These are phyloP conservation scores for Cymodocea nodosa DNA, from an alignment of 116 monocot species.

Conservation along the genomic window DNA sequence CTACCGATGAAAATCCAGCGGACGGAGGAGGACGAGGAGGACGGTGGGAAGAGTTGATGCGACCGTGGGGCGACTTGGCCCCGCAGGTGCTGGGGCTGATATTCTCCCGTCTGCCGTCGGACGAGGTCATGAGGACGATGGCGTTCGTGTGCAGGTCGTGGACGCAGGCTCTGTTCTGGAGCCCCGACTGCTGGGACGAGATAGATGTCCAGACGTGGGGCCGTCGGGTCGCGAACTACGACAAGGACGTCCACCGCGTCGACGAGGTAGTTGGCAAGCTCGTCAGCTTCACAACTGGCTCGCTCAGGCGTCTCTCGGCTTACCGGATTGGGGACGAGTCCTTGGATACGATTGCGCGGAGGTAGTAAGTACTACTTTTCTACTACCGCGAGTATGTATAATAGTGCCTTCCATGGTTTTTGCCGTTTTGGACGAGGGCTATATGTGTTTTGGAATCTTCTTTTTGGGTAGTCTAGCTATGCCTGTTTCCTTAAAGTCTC, in stretches of 20 bases:
- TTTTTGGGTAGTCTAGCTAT: too few relatives aligned
- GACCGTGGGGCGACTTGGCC: conserved; percentile 8
- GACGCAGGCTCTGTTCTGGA: conserved; percentile 23
- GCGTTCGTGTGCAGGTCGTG: conserved; percentile 61
- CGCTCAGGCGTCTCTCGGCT: conserved; percentile 34
- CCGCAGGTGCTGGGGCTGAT: conserved; percentile 8
- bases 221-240: conserved; percentile 18
- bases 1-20: too few relatives aligned
- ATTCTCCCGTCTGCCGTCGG: conserved; percentile 13
- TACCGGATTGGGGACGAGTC: conserved; percentile 31
- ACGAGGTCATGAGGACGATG: conserved; percentile 29
- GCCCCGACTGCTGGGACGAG: conserved; percentile 34
- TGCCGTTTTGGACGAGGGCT: background rate
- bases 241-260: conserved; percentile 3
- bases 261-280: conserved; percentile 37
- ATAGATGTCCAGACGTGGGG: conserved; percentile 49
- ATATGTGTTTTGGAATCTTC: too few relatives aligned
- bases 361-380: background rate
- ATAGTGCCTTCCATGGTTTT: background rate
- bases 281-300: conserved; percentile 11
- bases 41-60: background rate
- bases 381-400: background rate
- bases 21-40: background rate
- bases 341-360: conserved; percentile 9
- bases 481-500: too few relatives aligned